Evolutionary conservation across 192 early-diverging fungal species (phyloP).

Genomic region (Coemansia erecta): DNA sequence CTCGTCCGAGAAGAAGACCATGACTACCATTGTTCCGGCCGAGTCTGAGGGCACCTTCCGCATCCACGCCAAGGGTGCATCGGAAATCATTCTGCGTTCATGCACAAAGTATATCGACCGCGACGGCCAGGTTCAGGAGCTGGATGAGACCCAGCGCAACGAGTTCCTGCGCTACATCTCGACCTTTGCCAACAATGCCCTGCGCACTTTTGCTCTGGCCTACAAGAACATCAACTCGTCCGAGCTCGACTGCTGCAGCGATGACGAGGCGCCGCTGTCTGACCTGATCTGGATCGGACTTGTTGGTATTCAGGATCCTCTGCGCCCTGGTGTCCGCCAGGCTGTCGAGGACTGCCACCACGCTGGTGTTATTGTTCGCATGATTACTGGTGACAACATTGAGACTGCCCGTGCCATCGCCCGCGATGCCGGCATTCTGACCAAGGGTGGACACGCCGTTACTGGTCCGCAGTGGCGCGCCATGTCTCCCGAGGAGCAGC

Average conservation of each 20-base stretch:
- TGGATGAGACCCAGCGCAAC: conserved; percentile 47
- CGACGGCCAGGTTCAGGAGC: conserved; percentile 48
- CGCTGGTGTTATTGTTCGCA: conserved; percentile 86
- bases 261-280: conserved; percentile 57
- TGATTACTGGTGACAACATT: conserved; percentile 86
- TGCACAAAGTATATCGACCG: conserved; percentile 63
- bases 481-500: conserved; percentile 64
- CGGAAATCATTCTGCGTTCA: conserved; percentile 68
- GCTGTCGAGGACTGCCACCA: conserved; percentile 72
- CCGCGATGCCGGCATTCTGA: conserved; percentile 79
- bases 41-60: conserved; percentile 37
- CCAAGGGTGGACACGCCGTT: conserved; percentile 69
- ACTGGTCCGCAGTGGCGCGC: conserved; percentile 78
- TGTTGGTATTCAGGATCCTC: conserved; percentile 86
- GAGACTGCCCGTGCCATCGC: conserved; percentile 92
- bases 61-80: conserved; percentile 75
- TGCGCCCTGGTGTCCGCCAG: conserved; percentile 76
- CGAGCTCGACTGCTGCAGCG: conserved; percentile 48
- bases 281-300: conserved; percentile 68
- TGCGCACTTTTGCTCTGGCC: conserved; percentile 73
- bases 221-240: conserved; percentile 57
- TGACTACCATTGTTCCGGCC: conserved; percentile 68
- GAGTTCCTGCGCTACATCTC: conserved; percentile 57
- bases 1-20: conserved; percentile 85
- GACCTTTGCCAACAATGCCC: conserved; percentile 61